Percentiles rank a stretch among this genome's conserved stretches.
phyloP scores from a whole-genome alignment of 345 rosid genomes.

The Alliaria petiolata region DNA sequence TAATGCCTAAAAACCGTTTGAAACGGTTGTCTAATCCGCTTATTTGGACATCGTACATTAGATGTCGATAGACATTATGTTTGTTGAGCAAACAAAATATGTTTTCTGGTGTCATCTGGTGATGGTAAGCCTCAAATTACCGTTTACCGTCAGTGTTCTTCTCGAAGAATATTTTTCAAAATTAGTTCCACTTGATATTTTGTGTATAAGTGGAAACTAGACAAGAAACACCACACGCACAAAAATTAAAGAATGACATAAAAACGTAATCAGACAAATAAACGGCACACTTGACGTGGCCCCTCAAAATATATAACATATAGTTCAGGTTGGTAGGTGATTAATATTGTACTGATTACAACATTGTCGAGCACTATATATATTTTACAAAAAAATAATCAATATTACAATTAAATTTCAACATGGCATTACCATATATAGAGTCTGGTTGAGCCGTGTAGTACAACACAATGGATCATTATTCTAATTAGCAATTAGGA shows the following conservation, averaged over 20 bases:
- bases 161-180: not conserved
- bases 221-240: conserved; percentile 26
- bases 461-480: not conserved
- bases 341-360: conserved; percentile 24
- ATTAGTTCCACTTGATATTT: conserved; percentile 1
- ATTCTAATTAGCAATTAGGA: not conserved
- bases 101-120: not conserved
- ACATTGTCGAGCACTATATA: conserved; percentile 29
- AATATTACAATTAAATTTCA: not conserved
- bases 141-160: not conserved
- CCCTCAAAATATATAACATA: conserved; percentile 24
- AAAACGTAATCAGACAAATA: not conserved
- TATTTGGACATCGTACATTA: not conserved
- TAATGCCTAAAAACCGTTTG: not conserved
- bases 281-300: conserved; percentile 24
- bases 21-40: not conserved
- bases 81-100: not conserved
- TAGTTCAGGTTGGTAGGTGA: conserved; percentile 32
- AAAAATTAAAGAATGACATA: not conserved
- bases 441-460: conserved; percentile 19
- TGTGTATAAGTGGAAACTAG: conserved; percentile 28
- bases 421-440: not conserved
- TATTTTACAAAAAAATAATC: not conserved
- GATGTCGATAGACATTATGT: not conserved
- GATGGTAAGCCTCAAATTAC: not conserved